Conservation (phyloP, 2,329 filamentous ascomycete genomes). For the Huntiella moniliformis region DNA sequence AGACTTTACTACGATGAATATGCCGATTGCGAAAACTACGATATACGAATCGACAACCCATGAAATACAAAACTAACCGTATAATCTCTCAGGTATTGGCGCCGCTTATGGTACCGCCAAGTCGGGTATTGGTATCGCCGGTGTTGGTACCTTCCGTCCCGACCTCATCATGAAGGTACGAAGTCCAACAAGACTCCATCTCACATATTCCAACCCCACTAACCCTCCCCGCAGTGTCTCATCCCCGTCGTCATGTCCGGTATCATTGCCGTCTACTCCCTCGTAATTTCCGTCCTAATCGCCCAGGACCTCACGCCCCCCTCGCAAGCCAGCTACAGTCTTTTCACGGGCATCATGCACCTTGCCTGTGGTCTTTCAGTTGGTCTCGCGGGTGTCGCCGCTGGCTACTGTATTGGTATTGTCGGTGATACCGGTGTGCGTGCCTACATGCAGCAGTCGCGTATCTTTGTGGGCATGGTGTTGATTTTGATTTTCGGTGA, state of each 20-base stretch:
- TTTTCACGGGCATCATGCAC: constrained; percentile 92
- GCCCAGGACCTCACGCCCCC: constrained; percentile 70
- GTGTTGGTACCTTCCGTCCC: constrained; percentile 66
- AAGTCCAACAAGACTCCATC: background rate
- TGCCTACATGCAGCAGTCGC: constrained; percentile 87
- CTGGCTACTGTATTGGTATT: constrained; percentile 89
- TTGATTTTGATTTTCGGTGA: constrained; percentile 97
- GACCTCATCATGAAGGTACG: constrained; percentile 80
- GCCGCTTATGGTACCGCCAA: constrained; percentile 79
- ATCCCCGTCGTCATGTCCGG: constrained; percentile 95
- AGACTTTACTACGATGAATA: background rate
- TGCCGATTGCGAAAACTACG: background rate
- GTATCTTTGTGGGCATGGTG: constrained; percentile 97
- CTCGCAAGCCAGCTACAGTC: constrained; percentile 46
- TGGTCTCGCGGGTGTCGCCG: constrained; percentile 78
- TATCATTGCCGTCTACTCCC: constrained; percentile 94
- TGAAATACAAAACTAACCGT: constrained; percentile 1
- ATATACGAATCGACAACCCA: background rate
- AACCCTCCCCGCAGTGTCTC: constrained; percentile 38
- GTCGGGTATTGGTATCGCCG: constrained; percentile 72
- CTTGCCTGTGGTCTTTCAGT: constrained; percentile 79
- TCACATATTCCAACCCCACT: background rate
- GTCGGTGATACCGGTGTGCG: constrained; percentile 89
- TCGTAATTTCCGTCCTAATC: constrained; percentile 93
- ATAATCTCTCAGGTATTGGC: constrained; percentile 32